Evolutionary conservation across 176 grass and related monocot species (phyloP).

Genomic region (Oryza officinalis): DNA sequence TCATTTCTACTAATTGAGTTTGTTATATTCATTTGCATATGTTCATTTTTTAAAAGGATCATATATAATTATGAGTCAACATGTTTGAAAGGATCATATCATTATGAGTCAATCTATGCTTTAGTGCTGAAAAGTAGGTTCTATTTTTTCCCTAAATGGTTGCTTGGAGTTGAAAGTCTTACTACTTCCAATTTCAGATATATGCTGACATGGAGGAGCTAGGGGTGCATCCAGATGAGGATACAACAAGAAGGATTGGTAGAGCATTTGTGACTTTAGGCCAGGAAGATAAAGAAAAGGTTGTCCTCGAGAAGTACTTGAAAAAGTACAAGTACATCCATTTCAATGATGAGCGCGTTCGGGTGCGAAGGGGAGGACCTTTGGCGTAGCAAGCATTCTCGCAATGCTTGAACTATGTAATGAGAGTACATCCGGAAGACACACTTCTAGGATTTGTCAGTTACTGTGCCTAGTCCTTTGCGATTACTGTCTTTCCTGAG

Average conservation of each 20-base stretch:
- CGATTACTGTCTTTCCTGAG: neutral
- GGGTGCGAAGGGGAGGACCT: slow-evolving; percentile 50
- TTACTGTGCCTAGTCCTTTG: neutral
- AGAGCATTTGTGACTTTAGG: slow-evolving; percentile 57
- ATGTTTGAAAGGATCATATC: no score
- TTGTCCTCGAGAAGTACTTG: slow-evolving; percentile 67
- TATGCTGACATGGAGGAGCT: slow-evolving; percentile 87
- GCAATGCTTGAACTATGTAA: neutral
- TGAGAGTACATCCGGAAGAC: neutral
- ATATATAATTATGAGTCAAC: no score
- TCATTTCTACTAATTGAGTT: neutral
- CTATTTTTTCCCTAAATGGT: neutral
- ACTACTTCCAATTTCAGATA: slow-evolving; percentile 43
- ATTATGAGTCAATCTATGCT: neutral
- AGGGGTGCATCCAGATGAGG: slow-evolving; percentile 72
- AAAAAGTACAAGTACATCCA: slow-evolving; percentile 82
- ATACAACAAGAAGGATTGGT: slow-evolving; percentile 79
- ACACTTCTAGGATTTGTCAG: neutral
- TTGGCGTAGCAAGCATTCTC: slow-evolving; percentile 12
- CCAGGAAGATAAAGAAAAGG: slow-evolving; percentile 65
- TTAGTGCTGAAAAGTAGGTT: neutral
- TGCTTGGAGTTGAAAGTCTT: slow-evolving; percentile 4
- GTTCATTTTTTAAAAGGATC: no score
- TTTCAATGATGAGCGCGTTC: slow-evolving; percentile 69
- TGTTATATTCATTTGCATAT: neutral